Base-by-base conservation (phyloP, 2,329 filamentous ascomycete species). In the Colletotrichum theobromicola region DNA sequence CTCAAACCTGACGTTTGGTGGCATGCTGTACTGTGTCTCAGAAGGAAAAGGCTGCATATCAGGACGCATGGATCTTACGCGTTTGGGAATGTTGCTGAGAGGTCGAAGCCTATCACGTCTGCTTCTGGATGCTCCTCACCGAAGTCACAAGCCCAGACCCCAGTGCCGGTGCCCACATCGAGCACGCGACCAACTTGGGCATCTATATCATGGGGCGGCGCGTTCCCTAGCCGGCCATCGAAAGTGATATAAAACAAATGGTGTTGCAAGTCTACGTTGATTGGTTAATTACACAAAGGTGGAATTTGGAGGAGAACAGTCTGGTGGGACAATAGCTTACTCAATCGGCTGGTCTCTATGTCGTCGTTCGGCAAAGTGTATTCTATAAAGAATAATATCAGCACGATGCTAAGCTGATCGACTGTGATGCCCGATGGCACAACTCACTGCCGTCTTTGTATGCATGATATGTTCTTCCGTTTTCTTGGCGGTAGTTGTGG, bases 121-220 rank as follows among this genome's bases (percentile, higher is more conserved):
- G 61, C 18, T 18, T 72, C 69, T 0, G 62, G 69, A 16, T 72
- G 60, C 46, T 60, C 53, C 6, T 62, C 60, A 77, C 79, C 86
- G 76, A 88, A 85, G 68, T 89, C 87, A 7, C 88, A 84, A 3
- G 83, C 83, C 84, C 85, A 86, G 8, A 82, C 78, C n/a, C 86
- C 87, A 7, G 86, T 89, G 0, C 87, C 87, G 2, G 86, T 88
- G 18, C 87, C 87, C 28, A 87, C 77, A 77, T 89, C 88, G 2
- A 89, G 80, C 9, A 85, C 80, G 4, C 79, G 80, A 7, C 75
- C 61, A 6, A 81, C 69, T 13, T 46, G 53, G 3, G 76, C 76
- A 12, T 57, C 78, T 4, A 78, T 69, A 6, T 73, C 72, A 13
- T 74, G 78, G 7, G 76, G 68, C 0, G 84, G 84, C 2, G 77